Evolutionary conservation across 805 yeast genomes (phyloP).

Genomic region (Starmerella vitae): DNA sequence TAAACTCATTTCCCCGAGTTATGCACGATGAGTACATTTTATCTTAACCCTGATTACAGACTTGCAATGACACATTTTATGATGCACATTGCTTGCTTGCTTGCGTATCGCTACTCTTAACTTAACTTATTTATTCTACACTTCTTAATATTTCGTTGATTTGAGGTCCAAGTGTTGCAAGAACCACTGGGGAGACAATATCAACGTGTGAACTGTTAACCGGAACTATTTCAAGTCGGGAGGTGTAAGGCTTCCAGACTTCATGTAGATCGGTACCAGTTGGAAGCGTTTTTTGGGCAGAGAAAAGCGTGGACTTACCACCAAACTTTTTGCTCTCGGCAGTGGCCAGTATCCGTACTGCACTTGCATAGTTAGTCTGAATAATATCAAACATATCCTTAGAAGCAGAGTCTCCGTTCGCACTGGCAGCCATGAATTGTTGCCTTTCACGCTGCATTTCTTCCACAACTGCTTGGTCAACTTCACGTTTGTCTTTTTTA

Average conservation of each 20-base stretch:
- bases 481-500: conserved; percentile 2
- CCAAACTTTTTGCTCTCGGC: conserved; percentile 8
- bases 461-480: conserved; percentile 13
- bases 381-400: conserved; percentile 8
- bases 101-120: no score
- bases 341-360: conserved; percentile 11
- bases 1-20: no score
- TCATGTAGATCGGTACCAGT: conserved; percentile 7
- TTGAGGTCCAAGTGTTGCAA: conserved; percentile 8
- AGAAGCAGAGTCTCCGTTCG: conserved; percentile 3
- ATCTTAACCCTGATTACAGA: no score
- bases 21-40: no score
- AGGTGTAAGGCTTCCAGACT: conserved; percentile 7
- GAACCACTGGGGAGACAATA: conserved; percentile 9
- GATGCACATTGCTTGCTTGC: no score
- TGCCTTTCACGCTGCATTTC: conserved; percentile 13
- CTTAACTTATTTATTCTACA: no score
- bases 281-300: conserved; percentile 12
- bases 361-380: conserved; percentile 11
- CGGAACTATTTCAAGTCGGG: neutral
- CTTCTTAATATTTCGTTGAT: conserved; percentile 4
- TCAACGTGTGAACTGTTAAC: conserved; percentile 13
- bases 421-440: conserved; percentile 7
- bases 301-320: conserved; percentile 9
- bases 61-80: no score